Base-by-base conservation (phyloP, 257 asterid species). In the Cinchona pubescens region DNA sequence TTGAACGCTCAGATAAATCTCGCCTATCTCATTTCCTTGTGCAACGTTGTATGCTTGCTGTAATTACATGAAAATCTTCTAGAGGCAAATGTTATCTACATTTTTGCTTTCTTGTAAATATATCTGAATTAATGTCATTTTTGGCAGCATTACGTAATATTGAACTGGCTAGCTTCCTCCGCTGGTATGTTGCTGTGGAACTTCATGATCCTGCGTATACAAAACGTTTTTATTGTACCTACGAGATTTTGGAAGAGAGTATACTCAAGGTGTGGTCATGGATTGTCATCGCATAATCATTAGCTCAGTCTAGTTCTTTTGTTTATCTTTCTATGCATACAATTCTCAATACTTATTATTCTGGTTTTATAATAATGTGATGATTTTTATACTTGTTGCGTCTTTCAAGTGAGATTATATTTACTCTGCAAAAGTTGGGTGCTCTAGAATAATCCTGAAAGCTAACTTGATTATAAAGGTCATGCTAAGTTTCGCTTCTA, bases 161-260 rank as follows among this genome's bases (percentile, higher is more conserved):
- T 76, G 97, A 90, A 75, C 81, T 94, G 90, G 99, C 99, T 83
- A 94, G 97, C 92, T 94, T 94, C 85, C 97, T 94, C 59, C 96
- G 99, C 71, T 94, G 99, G 96, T 94, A 90, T 76, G 97, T 94
- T 73, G 96, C 96, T 21, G 99, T 94, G 76, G 99, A 94, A 83
- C 99, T 94, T 83, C 97, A 94, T 68, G 99, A 94, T 81, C 99
- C 89, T 67, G 88, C 89, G 29, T 91, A 90, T 88, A 97, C 97
- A 69, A 87, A 93, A 79, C 97, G 97, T 40, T 94, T 94, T 80
- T 94, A 94, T 80, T 82, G 87, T 83, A 91, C 97, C 60, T 89
- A 92, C 73, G 99, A 94, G 87, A 71, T 88, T 72, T 85, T 94
- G 83, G 97, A 94, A 87, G 97, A 94, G 83, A 92, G 92, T 82